Conservation (phyloP, 169 alveolate genomes). For the Besnoitia besnoiti region DNA sequence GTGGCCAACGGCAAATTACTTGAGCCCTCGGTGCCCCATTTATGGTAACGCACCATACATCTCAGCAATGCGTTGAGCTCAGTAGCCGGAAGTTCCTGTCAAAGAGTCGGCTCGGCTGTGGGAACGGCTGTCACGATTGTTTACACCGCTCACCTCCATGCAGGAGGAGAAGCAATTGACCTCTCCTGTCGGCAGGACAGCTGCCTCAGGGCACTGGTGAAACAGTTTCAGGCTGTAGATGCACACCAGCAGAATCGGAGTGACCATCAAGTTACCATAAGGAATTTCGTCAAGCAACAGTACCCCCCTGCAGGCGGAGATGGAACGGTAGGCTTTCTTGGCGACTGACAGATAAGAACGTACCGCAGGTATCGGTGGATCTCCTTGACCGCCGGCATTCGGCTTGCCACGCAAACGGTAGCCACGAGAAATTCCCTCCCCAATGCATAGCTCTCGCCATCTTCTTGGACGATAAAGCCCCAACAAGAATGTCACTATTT, state of each 20-base stretch:
- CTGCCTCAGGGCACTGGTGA: neutral
- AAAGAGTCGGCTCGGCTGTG: too few relatives aligned
- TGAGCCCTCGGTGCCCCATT: neutral
- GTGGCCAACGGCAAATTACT: neutral
- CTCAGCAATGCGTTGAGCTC: neutral
- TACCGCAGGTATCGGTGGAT: neutral
- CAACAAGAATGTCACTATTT: too few relatives aligned
- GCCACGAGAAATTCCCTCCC: conserved; percentile 38
- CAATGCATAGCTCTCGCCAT: conserved; percentile 1
- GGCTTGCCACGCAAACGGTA: conserved; percentile 24
- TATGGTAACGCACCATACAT: conserved; percentile 27
- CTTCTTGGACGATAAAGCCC: too few relatives aligned
- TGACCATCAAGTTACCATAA: conserved; percentile 23
- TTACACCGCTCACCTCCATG: neutral
- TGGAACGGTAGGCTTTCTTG: neutral
- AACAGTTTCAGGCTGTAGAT: neutral
- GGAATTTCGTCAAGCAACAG: conserved; percentile 24
- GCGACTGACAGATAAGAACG: neutral
- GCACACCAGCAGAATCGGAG: too few relatives aligned
- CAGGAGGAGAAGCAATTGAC: neutral
- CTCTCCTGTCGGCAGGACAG: neutral
- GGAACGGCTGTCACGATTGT: too few relatives aligned
- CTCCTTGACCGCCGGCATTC: neutral
- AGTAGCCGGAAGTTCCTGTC: neutral
- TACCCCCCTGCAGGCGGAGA: neutral